Base-by-base conservation (phyloP, 805 yeast genomes). In the Ogataea haglerorum region DNA sequence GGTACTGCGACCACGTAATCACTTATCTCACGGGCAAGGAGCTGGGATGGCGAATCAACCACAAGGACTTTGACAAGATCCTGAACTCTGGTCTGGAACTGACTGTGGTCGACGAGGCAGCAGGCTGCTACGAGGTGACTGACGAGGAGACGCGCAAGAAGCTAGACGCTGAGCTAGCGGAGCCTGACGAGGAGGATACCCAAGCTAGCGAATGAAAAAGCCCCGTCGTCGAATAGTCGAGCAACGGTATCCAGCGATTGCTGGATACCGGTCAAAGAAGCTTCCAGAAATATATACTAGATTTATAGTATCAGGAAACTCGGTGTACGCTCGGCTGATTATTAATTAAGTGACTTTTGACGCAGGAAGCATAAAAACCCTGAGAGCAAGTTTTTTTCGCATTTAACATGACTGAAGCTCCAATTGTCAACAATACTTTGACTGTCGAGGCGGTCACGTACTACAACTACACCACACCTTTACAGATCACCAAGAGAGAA, bases 1-100 rank as follows among this genome's bases (percentile, higher is more conserved):
- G 96, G 1, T 76, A 73, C 48, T 86, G 96, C 61, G 97, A 90
- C 55, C 89, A 85, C 50, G 86, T 77, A 6, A 88, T 86, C 5
- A 75, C 82, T 19, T 77, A 77, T 57, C 65, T 89, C 1, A 68
- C 79, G 30, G 72, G 75, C 19, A 68, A 69, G 43, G 34, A 52
- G 23, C 61, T 84, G 29, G 70, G 70, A 5, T 82, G 90, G 90
- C 63, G 67, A 4, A 69, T 85, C 31, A 67, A 75, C 1, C 88
- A 82, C 53, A 57, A 67, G n/a, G 70, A 72, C 52, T 73, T 73
- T 57, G 58, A 64, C 5, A 50, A 58, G 27, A 64, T 70, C 5
- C 35, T 61, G 28, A 44, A 64, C 2, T 54, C 62, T 9, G 68
- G 61, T 0, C 46, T 70, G 15, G 51, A 56, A 27, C 26, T 65